These are phyloP conservation scores for Haplographium delicatum DNA, from an alignment of 495 filamentous ascomycete species.

Conservation along the genomic window DNA sequence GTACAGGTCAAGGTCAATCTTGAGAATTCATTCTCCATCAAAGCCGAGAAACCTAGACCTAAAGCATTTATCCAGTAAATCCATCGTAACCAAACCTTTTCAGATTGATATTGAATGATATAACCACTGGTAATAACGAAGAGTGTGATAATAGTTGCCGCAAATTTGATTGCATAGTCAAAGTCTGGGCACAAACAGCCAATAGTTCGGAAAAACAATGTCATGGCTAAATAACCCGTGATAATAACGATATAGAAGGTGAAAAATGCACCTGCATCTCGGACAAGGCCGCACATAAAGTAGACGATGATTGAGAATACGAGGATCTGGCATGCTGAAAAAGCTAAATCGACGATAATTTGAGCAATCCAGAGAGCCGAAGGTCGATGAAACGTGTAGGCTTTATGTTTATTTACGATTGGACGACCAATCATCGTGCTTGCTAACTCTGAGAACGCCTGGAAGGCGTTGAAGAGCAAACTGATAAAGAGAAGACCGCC, in stretches of 20 bases:
- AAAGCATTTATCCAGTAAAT: slow-evolving; percentile 72
- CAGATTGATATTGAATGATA: slow-evolving; percentile 55
- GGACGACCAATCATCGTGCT: slow-evolving; percentile 63
- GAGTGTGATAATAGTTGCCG: slow-evolving; percentile 67
- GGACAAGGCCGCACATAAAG: slow-evolving; percentile 65
- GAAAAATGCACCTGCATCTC: slow-evolving; percentile 77
- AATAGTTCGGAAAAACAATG: slow-evolving; percentile 71
- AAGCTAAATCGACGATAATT: slow-evolving; percentile 68
- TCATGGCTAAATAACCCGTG: slow-evolving; percentile 67
- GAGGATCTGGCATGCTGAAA: slow-evolving; percentile 62
- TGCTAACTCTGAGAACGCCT: slow-evolving; percentile 72
- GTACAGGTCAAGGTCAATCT: slow-evolving; percentile 18
- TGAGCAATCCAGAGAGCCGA: slow-evolving; percentile 74
- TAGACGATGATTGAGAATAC: slow-evolving; percentile 75
- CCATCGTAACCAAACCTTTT: slow-evolving; percentile 52
- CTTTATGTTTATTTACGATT: slow-evolving; percentile 78
- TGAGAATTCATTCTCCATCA: slow-evolving; percentile 85
- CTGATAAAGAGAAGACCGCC: slow-evolving; percentile 63
- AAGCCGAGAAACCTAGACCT: slow-evolving; percentile 62
- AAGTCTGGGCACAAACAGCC: slow-evolving; percentile 79
- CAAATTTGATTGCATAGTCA: slow-evolving; percentile 80
- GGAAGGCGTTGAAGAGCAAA: slow-evolving; percentile 73
- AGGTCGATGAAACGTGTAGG: slow-evolving; percentile 79
- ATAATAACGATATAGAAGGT: slow-evolving; percentile 50
- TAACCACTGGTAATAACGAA: slow-evolving; percentile 78